A percentile compares a stretch with the other conserved stretches of the same genome.
These are phyloP conservation scores for Paecilomyces dactylethromorphus DNA, from an alignment of 2,329 filamentous ascomycete genomes.

Conservation along the genomic window DNA sequence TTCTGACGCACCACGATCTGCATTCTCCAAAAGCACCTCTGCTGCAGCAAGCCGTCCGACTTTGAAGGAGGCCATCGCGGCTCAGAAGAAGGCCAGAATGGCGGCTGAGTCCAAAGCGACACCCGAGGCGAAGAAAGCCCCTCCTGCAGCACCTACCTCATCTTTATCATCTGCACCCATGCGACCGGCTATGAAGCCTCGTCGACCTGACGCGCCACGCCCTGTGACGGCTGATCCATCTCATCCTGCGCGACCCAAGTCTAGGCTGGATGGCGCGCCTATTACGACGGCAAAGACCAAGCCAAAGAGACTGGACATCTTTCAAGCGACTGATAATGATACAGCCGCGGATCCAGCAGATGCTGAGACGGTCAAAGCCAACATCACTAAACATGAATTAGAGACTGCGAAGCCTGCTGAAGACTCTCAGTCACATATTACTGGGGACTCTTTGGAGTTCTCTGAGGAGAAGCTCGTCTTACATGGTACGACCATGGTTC, in stretches of 20 bases:
- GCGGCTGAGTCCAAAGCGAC: slow-evolving; percentile 19
- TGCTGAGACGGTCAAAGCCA: background rate
- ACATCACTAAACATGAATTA: too few relatives aligned
- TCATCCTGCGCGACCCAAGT: slow-evolving; percentile 41
- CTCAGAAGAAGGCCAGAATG: slow-evolving; percentile 60
- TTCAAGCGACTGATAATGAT: background rate
- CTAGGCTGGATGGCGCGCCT: slow-evolving; percentile 22
- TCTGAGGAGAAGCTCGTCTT: too few relatives aligned
- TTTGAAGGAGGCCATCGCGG: slow-evolving; percentile 75
- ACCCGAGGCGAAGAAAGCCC: slow-evolving; percentile 27
- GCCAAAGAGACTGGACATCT: slow-evolving; percentile 26
- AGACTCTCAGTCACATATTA: too few relatives aligned
- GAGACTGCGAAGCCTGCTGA: too few relatives aligned
- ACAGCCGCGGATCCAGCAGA: background rate
- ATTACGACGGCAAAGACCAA: slow-evolving; percentile 24
- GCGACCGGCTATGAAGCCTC: slow-evolving; percentile 37
- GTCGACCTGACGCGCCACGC: slow-evolving; percentile 29
- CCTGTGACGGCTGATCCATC: slow-evolving; percentile 30
- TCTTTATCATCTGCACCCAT: slow-evolving; percentile 55
- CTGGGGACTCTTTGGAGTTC: too few relatives aligned
- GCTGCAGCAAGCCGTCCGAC: slow-evolving; percentile 40
- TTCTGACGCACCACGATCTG: slow-evolving; percentile 12
- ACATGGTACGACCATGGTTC: too few relatives aligned
- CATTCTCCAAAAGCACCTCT: slow-evolving; percentile 10
- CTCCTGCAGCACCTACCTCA: slow-evolving; percentile 29